A percentile compares a stretch with the other conserved stretches of the same genome.
phyloP scores from a whole-genome alignment of 441 rosid species.

The Jatropha multifida region DNA sequence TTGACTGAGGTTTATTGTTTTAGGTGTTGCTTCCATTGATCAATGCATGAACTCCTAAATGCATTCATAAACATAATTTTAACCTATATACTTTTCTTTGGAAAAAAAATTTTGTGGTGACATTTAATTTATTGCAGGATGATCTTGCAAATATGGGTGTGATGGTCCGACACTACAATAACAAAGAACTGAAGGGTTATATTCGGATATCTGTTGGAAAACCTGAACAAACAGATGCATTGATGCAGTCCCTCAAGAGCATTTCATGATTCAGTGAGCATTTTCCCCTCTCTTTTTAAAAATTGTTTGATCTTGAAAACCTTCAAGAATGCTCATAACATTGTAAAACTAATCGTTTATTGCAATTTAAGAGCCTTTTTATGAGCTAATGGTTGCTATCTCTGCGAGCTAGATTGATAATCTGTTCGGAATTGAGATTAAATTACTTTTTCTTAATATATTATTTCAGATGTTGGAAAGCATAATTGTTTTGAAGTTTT shows the following conservation, averaged over 20 bases:
- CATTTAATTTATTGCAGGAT: conserved; percentile 43
- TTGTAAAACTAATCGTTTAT: not conserved
- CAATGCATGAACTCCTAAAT: not conserved
- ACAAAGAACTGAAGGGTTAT: conserved; percentile 67
- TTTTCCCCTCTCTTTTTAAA: not conserved
- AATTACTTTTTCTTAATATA: no score
- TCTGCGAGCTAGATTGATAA: no score
- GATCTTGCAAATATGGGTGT: conserved; percentile 86
- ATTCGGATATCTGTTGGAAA: conserved; percentile 82
- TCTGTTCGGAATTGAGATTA: no score
- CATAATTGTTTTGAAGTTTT: no score
- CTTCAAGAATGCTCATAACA: no score
- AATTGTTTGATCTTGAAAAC: no score
- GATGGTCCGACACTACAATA: conserved; percentile 90
- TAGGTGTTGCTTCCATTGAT: not conserved
- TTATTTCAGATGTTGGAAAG: no score
- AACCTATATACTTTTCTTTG: not conserved
- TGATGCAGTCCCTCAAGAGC: conserved; percentile 56
- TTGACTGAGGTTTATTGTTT: no score
- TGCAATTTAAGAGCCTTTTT: not conserved
- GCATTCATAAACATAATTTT: not conserved
- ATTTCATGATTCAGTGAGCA: conserved; percentile 37
- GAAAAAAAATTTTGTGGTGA: not conserved
- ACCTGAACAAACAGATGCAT: conserved; percentile 76
- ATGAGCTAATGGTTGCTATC: not conserved